These are phyloP conservation scores for Saturnispora gosingensis DNA, from an alignment of 805 yeast genomes.

Conservation along the genomic window DNA sequence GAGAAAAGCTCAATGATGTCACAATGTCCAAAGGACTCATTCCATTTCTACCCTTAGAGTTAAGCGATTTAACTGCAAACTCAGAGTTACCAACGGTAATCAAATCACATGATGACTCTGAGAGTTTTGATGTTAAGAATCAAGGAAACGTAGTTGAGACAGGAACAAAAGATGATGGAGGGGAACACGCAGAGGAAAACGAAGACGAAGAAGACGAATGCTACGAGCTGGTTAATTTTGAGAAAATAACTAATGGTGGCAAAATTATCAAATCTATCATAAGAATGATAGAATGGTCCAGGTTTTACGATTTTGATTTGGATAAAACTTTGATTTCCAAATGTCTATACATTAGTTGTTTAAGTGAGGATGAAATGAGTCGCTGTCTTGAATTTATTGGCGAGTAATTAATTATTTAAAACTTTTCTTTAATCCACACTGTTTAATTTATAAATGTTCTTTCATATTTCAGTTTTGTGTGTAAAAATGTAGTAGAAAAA, in stretches of 20 bases:
- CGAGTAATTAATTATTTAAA: background rate
- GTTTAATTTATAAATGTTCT: background rate
- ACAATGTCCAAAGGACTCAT: slow-evolving; percentile 67
- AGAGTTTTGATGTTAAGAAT: background rate
- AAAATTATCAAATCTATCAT: slow-evolving; percentile 67
- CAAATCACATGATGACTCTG: slow-evolving; percentile 14
- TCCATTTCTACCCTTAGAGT: slow-evolving; percentile 81
- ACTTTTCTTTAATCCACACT: background rate
- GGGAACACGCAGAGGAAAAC: background rate
- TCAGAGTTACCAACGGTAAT: slow-evolving; percentile 49
- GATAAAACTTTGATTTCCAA: slow-evolving; percentile 65
- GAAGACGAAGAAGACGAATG: slow-evolving; percentile 14
- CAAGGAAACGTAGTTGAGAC: slow-evolving; percentile 5
- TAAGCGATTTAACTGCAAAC: slow-evolving; percentile 75
- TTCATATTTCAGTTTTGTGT: background rate
- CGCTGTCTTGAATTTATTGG: slow-evolving; percentile 24
- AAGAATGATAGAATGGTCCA: slow-evolving; percentile 80
- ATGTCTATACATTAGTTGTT: slow-evolving; percentile 70
- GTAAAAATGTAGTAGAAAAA: background rate
- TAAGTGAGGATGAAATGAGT: slow-evolving; percentile 64
- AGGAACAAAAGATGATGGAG: slow-evolving; percentile 7
- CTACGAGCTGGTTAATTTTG: slow-evolving; percentile 56
- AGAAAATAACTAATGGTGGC: slow-evolving; percentile 68
- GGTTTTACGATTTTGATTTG: slow-evolving; percentile 46
- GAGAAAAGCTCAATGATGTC: slow-evolving; percentile 48